phyloP scores from a whole-genome alignment of 1,139 yeast species.

The Candida sp. region DNA sequence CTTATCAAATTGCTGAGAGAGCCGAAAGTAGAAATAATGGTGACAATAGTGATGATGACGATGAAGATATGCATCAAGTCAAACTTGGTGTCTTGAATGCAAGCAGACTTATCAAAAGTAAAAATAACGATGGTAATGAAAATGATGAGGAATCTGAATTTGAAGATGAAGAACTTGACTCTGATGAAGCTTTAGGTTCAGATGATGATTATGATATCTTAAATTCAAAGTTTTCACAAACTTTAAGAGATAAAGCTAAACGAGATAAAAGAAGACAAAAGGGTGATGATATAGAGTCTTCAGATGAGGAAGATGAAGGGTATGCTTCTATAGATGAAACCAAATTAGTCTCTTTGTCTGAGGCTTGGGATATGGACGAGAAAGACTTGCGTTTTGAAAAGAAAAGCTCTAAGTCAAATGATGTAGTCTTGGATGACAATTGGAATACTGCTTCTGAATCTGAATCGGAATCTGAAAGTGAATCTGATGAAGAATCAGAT shows the following conservation, averaged over 20 bases:
- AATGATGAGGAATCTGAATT: conserved; percentile 28
- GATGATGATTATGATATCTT: conserved; percentile 72
- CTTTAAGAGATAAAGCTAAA: conserved; percentile 55
- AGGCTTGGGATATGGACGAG: conserved; percentile 87
- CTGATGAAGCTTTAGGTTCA: conserved; percentile 75
- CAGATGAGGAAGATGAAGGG: conserved; percentile 38
- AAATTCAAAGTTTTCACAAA: conserved; percentile 65
- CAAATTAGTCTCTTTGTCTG: conserved; percentile 73
- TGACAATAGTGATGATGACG: conserved; percentile 14
- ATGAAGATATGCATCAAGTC: conserved; percentile 19
- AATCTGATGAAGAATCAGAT: conserved; percentile 10
- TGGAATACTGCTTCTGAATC: conserved; percentile 30
- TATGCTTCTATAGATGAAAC: conserved; percentile 66
- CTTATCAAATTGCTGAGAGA: conserved; percentile 45
- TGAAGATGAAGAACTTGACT: conserved; percentile 69
- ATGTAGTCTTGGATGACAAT: conserved; percentile 37
- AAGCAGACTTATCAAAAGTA: conserved; percentile 24
- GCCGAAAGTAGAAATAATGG: conserved; percentile 24
- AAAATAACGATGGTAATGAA: conserved; percentile 19
- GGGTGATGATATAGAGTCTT: conserved; percentile 16
- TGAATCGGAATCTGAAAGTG: conserved; percentile 13
- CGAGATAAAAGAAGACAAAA: conserved; percentile 25
- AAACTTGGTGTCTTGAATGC: conserved; percentile 45
- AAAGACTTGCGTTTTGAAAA: conserved; percentile 31
- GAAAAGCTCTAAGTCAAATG: conserved; percentile 15